Evolutionary conservation across 1,284 basidiomycete species (phyloP), one percentile per base, ranked within the genome.

Genomic region (Golubevia sp.): DNA sequence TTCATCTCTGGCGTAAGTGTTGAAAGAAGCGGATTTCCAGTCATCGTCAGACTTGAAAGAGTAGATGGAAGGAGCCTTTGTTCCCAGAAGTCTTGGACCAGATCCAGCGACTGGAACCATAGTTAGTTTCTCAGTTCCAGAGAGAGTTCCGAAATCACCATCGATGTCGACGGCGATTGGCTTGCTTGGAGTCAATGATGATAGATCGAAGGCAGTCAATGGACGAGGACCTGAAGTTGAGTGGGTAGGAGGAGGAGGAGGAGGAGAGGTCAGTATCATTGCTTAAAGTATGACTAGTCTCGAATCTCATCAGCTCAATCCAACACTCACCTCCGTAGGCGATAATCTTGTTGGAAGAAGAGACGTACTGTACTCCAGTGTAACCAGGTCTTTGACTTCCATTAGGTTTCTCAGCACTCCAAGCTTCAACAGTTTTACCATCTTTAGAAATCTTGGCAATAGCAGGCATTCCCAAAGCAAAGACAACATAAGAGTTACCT

Each of bases 401-500:
- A 60, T 79, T 73, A 54, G 70, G 58, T 15, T 56, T 59, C 55
- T 79, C 76, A 6, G 61, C 26, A 50, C 64, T 72, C 72, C 70
- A 79, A 0, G 77, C 57, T 0, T 52, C 58, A 20, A 78, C 59
- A 15, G 54, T 68, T 25, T 61, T 65, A 3, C 78, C 78, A 52
- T 75, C 70, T 0, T 68, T 56, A 11, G 67, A 71, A 23, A 81
- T 58, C 55, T 76, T 78, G 51, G 78, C 78, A 44, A 81, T 76
- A 1, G 78, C 78, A 1, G 78, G 77, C 24, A 71, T 70, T 27
- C 78, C 78, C 2, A 81, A 66, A 2, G 75, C 78, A 53, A 81
- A 81, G 18, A 73, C 71, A 23, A 81, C 72, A 64, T 81, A 81
- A 44, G 74, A 76, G 66, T 79, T 78, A 26, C 78, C 78, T 56